phyloP scores from a whole-genome alignment of 108 stramenopile genomes.

The Fragilariopsis cylindrus region DNA sequence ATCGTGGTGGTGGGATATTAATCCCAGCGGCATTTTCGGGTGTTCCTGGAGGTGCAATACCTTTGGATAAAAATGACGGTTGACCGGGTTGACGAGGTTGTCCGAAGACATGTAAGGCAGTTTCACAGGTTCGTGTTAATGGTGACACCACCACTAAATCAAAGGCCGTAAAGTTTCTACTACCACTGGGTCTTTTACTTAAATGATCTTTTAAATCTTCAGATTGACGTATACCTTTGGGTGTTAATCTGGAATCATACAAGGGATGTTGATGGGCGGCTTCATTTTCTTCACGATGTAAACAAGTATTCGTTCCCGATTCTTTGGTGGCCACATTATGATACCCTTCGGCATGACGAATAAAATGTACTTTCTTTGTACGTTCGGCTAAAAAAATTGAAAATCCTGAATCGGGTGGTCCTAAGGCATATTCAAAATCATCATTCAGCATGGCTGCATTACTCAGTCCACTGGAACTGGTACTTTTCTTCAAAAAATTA shows the following conservation, averaged over 20 bases:
- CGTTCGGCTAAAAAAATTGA: constrained; percentile 34
- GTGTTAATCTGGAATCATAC: constrained; percentile 36
- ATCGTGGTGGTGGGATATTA: constrained; percentile 4
- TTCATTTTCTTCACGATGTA: not conserved
- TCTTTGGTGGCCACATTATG: constrained; percentile 40
- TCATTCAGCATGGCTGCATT: constrained; percentile 5
- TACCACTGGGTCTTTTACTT: constrained; percentile 6
- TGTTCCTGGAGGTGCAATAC: too few species aligned
- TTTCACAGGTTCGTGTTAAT: constrained; percentile 41
- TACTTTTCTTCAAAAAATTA: too few species aligned
- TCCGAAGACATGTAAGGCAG: constrained; percentile 29
- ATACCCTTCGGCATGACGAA: constrained; percentile 40
- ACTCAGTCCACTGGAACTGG: not conserved
- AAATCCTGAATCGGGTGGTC: constrained; percentile 13
- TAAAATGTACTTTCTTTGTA: constrained; percentile 44
- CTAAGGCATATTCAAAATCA: not conserved
- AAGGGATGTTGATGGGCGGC: constrained; percentile 16
- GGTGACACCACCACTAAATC: constrained; percentile 33
- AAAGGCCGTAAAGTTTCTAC: constrained; percentile 27
- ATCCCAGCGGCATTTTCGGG: not conserved
- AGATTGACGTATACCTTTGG: constrained; percentile 30
- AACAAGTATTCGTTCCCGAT: constrained; percentile 16
- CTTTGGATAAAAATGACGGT: too few species aligned
- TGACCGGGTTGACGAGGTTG: too few species aligned
- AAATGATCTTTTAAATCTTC: constrained; percentile 11